Conservation (phyloP, 139 green algal genomes). For the Nannochloris sp. region DNA sequence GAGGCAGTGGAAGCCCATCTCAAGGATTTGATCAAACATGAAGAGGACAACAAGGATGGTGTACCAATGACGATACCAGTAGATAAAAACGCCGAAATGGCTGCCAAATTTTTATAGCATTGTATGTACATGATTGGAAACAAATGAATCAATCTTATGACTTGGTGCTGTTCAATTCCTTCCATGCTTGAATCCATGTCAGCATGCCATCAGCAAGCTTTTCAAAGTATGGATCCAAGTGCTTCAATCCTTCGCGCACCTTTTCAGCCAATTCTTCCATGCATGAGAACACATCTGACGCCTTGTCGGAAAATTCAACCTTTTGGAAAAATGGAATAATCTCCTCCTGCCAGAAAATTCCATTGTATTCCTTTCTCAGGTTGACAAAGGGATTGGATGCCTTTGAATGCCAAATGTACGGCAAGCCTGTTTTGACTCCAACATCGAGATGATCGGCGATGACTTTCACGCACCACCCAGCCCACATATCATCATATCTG, state of each 20-base stretch:
- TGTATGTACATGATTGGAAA: background rate
- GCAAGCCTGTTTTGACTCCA: slow-evolving; percentile 91
- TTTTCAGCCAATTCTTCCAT: slow-evolving; percentile 85
- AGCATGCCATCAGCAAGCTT: slow-evolving; percentile 90
- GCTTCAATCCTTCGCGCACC: slow-evolving; percentile 58
- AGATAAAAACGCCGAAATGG: slow-evolving; percentile 6
- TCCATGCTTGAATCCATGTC: slow-evolving; percentile 80
- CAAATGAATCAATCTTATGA: background rate
- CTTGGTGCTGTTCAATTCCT: slow-evolving; percentile 48
- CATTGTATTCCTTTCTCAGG: slow-evolving; percentile 96
- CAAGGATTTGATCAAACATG: slow-evolving; percentile 12
- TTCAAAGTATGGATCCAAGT: slow-evolving; percentile 90
- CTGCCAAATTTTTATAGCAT: slow-evolving; percentile 14
- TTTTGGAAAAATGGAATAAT: slow-evolving; percentile 91
- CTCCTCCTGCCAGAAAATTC: slow-evolving; percentile 96
- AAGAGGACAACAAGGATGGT: background rate
- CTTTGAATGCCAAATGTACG: slow-evolving; percentile 97
- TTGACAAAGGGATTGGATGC: slow-evolving; percentile 94
- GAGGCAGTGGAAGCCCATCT: slow-evolving; percentile 7
- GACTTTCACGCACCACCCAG: slow-evolving; percentile 86
- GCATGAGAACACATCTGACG: slow-evolving; percentile 46
- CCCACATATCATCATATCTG: slow-evolving; percentile 98
- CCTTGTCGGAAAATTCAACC: slow-evolving; percentile 53
- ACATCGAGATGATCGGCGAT: slow-evolving; percentile 89
- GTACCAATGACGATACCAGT: background rate